phyloP scores from a whole-genome alignment of 352 stramenopile species.

The Globisporangium rhizosaccharum region DNA sequence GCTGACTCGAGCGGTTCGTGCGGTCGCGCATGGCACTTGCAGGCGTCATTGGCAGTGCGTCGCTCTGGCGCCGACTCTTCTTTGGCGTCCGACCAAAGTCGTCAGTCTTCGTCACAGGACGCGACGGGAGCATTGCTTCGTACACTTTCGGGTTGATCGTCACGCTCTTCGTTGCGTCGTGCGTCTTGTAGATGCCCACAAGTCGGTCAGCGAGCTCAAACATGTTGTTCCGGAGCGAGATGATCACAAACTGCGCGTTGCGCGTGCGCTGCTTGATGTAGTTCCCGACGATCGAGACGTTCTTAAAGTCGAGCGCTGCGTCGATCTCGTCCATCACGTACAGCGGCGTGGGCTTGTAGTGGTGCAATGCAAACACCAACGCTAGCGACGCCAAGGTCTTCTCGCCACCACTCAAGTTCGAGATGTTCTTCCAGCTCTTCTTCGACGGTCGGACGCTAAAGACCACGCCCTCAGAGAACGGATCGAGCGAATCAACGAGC shows the following conservation, averaged over 20 bases:
- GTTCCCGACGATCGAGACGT: conserved; percentile 99
- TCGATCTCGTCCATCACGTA: conserved; percentile 99
- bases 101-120: neutral
- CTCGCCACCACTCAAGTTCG: conserved; percentile 98
- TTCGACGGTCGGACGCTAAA: conserved; percentile 99
- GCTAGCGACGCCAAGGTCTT: conserved; percentile 98
- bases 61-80: conserved; percentile 11
- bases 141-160: conserved; percentile 97
- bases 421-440: conserved; percentile 99
- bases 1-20: conserved; percentile 31
- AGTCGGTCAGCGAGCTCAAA: conserved; percentile 99
- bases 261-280: conserved; percentile 99
- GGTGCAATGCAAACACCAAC: conserved; percentile 99
- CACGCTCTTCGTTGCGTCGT: conserved; percentile 98
- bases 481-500: conserved; percentile 98
- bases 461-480: conserved; percentile 98
- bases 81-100: conserved; percentile 11
- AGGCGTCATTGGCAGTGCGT: conserved; percentile 2
- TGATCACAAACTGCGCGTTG: conserved; percentile 99
- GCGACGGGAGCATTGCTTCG: conserved; percentile 29
- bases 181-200: conserved; percentile 99
- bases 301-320: conserved; percentile 97
- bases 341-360: conserved; percentile 99
- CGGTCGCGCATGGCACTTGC: conserved; percentile 26
- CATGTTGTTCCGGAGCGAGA: conserved; percentile 99